Base-by-base conservation (phyloP, 192 early-diverging fungal species). In the Umbelopsis ramanniana region DNA sequence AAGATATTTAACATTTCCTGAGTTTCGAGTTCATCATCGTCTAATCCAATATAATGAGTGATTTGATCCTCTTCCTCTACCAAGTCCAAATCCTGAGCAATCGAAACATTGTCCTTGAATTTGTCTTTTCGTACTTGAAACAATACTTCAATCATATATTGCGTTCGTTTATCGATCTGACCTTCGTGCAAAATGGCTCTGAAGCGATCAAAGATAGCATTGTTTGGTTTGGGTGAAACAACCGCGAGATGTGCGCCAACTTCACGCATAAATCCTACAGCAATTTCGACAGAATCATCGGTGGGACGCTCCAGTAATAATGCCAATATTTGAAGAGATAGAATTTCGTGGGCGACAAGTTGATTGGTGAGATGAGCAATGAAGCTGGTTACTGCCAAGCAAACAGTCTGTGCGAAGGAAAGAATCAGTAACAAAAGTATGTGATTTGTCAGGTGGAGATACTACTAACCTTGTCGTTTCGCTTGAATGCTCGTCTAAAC, bases 91-190 rank as follows among this genome's bases (percentile, higher is more conserved):
- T 91, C 96, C 21, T 84, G 79, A 10, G 86, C 75, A 9, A 97
- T 82, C 4, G 91, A 80, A 60, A 89, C 91, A 69, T 94, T 93
- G 71, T 96, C 93, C 68, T 96, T 96, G 84, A 93, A 98, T 66
- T 94, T 94, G 55, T 97, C 95, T 66, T 94, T 94, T 43, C 97
- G 87, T 23, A 95, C 87, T 85, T 98, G 96, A 77, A 98, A 97
- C 35, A 98, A 73, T 21, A 96, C 96, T 79, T 98, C 97, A 35
- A 98, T 93, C 96, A 97, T 98, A 71, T 97, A 95, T 79, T 98
- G 96, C 6, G 94, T 90, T 73, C 97, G 93, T 75, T 94, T 96
- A 68, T 97, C 96, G 52, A 98, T 95, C 43, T 89, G 86, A 10
- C 94, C 95, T 75, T 98, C 96, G 74, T 98, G 96, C 43, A 98